Conservation (phyloP, 192 early-diverging fungal species). For the Pilaira anomala region DNA sequence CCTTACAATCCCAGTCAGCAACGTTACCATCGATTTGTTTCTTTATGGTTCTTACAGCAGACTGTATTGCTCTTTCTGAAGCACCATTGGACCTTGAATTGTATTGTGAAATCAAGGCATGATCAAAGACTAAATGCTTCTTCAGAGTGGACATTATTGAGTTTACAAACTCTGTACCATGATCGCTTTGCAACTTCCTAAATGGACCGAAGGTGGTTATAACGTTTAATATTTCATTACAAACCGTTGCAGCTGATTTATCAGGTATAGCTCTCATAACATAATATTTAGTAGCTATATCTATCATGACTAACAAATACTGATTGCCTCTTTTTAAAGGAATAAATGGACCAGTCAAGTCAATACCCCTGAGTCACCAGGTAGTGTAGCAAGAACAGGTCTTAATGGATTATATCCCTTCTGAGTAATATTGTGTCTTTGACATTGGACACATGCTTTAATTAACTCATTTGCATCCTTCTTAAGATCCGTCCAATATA, state of each 20-base stretch:
- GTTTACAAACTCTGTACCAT: conserved; percentile 48
- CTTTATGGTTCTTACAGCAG: conserved; percentile 20
- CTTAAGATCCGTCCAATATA: background rate
- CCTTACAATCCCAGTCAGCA: conserved; percentile 33
- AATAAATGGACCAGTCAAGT: background rate
- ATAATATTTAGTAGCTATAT: conserved; percentile 34
- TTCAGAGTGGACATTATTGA: conserved; percentile 21
- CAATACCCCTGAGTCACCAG: background rate
- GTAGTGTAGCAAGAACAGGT: background rate
- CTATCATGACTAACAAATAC: conserved; percentile 23
- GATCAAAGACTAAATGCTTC: conserved; percentile 18
- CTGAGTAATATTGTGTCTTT: background rate
- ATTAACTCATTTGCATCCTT: background rate
- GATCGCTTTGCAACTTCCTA: conserved; percentile 33
- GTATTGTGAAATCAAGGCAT: conserved; percentile 37
- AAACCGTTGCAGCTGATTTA: conserved; percentile 18
- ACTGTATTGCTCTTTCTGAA: conserved; percentile 38
- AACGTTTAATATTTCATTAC: background rate
- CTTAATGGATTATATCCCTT: conserved; percentile 2
- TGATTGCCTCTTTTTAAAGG: background rate
- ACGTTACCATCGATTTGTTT: conserved; percentile 26
- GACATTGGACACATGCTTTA: background rate
- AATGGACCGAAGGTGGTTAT: conserved; percentile 30
- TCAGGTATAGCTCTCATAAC: conserved; percentile 13
- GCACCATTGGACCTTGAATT: conserved; percentile 44